phyloP scores from a whole-genome alignment of 116 monocot genomes.

The Zostera marina region DNA sequence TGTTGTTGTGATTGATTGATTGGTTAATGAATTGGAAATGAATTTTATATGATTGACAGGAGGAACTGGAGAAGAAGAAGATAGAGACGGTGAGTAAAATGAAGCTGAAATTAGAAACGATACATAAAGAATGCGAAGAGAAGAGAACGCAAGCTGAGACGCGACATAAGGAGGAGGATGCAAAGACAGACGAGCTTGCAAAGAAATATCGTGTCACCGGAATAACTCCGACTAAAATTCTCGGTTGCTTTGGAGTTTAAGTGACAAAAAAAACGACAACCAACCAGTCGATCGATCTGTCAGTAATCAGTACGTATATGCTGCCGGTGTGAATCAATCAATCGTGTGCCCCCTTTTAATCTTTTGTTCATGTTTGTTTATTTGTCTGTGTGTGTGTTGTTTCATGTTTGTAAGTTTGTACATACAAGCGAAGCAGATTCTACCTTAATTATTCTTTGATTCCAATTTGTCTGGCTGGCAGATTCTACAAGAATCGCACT shows the following conservation, averaged over 20 bases:
- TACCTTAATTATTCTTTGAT: no score
- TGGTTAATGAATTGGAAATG: no score
- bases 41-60: slow-evolving; percentile 5
- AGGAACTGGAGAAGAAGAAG: slow-evolving; percentile 40
- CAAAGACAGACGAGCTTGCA: slow-evolving; percentile 33
- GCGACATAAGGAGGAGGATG: slow-evolving; percentile 23
- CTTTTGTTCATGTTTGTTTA: no score
- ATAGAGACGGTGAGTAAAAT: slow-evolving; percentile 35
- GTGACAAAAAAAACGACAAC: background rate
- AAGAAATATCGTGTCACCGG: slow-evolving; percentile 35
- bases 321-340: no score
- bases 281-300: background rate
- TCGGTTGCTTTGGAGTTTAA: slow-evolving; percentile 22
- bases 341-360: no score
- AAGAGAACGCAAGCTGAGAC: slow-evolving; percentile 28
- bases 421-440: no score
- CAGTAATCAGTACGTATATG: background rate
- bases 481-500: no score
- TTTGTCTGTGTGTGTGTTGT: no score
- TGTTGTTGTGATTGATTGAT: no score
- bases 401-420: no score
- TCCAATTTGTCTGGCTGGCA: no score
- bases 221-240: slow-evolving; percentile 22
- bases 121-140: slow-evolving; percentile 42
- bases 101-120: slow-evolving; percentile 32